Conservation (phyloP, 2,329 filamentous ascomycete genomes). For the Sporothrix brunneoviolacea region DNA sequence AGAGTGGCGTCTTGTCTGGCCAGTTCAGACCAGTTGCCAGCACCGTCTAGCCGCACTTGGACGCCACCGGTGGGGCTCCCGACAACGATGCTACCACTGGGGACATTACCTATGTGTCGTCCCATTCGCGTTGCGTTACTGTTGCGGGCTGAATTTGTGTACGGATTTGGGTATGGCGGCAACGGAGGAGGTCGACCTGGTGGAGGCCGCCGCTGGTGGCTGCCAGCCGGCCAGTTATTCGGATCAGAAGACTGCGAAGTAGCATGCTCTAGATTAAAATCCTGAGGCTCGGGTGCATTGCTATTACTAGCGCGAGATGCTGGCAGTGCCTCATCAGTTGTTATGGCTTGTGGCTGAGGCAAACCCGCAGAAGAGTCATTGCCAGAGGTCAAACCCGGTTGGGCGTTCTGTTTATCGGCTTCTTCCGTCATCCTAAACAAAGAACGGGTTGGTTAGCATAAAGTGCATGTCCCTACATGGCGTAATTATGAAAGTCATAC, state of each 20-base stretch:
- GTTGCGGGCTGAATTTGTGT: conserved; percentile 27
- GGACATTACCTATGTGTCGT: conserved; percentile 29
- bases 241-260: conserved; percentile 16
- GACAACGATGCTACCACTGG: conserved; percentile 60
- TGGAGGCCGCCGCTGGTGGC: conserved; percentile 19
- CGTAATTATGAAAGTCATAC: conserved; percentile 36
- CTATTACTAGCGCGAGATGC: conserved; percentile 28
- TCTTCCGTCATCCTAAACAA: conserved; percentile 19
- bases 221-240: conserved; percentile 23
- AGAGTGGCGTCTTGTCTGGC: conserved; percentile 76
- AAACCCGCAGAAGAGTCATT: background rate
- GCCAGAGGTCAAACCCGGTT: conserved; percentile 10
- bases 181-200: conserved; percentile 32
- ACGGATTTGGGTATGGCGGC: conserved; percentile 42
- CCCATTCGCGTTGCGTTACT: conserved; percentile 4
- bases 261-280: background rate
- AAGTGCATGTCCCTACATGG: background rate
- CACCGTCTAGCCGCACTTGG: conserved; percentile 83
- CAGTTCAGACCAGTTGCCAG: conserved; percentile 77
- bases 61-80: conserved; percentile 76
- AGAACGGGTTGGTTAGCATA: background rate
- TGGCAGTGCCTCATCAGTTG: conserved; percentile 43
- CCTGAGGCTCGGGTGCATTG: background rate
- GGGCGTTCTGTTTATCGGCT: conserved; percentile 19
- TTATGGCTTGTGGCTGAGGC: conserved; percentile 39